phyloP scores from a whole-genome alignment of 2,329 filamentous ascomycete species.

The Botrytis hyacinthi region DNA sequence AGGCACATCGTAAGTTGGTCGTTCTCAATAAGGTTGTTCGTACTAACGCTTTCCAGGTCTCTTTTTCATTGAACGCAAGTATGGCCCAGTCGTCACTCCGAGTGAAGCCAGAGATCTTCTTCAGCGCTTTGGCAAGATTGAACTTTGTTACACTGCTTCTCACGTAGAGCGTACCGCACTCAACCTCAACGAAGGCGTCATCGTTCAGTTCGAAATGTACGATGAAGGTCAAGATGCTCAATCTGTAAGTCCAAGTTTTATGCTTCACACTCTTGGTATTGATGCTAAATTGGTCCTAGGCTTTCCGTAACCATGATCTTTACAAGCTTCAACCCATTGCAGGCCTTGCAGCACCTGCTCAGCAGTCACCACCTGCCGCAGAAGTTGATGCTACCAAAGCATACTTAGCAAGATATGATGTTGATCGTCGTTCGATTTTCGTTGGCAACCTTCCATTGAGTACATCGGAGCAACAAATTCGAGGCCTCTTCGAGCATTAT shows the following conservation, averaged over 20 bases:
- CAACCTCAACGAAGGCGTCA: constrained; percentile 40
- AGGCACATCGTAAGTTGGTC: constrained; percentile 53
- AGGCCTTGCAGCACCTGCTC: constrained; percentile 32
- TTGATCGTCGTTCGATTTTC: constrained; percentile 49
- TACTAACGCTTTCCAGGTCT: constrained; percentile 43
- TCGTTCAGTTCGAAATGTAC: constrained; percentile 52
- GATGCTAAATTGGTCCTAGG: constrained; percentile 27
- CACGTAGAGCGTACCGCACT: constrained; percentile 33
- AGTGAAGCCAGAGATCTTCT: constrained; percentile 48
- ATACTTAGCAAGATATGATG: constrained; percentile 43
- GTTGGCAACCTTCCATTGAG: constrained; percentile 47
- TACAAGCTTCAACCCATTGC: constrained; percentile 41
- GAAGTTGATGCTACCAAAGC: constrained; percentile 24
- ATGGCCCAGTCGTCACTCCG: constrained; percentile 42
- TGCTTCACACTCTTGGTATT: background rate
- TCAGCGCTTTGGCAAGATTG: constrained; percentile 46
- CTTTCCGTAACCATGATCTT: constrained; percentile 34
- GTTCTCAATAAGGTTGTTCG: constrained; percentile 1
- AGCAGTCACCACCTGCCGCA: constrained; percentile 3
- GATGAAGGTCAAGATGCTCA: constrained; percentile 51
- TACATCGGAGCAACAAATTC: constrained; percentile 42
- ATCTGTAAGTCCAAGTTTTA: constrained; percentile 42
- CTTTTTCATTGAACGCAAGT: constrained; percentile 48
- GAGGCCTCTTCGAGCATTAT: constrained; percentile 41
- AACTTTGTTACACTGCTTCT: constrained; percentile 30